Evolutionary conservation across 805 yeast genomes (phyloP), one percentile per base, ranked within the genome.

Genomic region (Yarrowia hollandica): DNA sequence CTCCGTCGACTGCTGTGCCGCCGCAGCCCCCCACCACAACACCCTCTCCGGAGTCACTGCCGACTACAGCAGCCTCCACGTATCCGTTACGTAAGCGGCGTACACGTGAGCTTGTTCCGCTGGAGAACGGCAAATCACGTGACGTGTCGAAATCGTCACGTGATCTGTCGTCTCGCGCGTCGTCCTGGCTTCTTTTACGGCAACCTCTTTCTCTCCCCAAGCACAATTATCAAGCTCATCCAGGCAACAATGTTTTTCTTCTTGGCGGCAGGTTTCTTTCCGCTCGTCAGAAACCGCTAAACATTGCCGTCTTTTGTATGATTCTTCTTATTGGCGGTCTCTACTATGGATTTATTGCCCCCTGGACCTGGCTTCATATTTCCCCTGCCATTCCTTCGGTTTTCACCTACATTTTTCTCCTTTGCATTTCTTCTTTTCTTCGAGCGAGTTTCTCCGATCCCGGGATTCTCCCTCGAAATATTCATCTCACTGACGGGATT

Each of bases 181-280:
- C 25, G 1, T 48, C 55, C 1, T 48, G 55, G 54, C 1, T 44
- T 1, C 11, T 33, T 9, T 22, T 22, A 1, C 10, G 11, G 1
- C 15, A 19, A 2, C 55, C 39, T 11, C 16, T 30, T 1, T 4
- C 11, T 10, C 26, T 33, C 9, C 39, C 55, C 15, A 35, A 33
- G 6, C 38, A 30, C 15, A 48, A 48, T 7, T 48, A 48, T 15
- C 55, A 48, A 21, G 55, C 39, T 15, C 55, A 48, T 22, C 14
- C 12, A 0, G 55, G 55, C 30, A 52, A 52, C 11, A 52, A 52
- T 25, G 37, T 81, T 1, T 87, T 79, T 68, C 71, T 85, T 4
- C 69, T 82, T 50, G 94, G 94, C 12, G 96, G 95, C 0, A 69
- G 90, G 38, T 65, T 84, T 12, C 72, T 84, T 28, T 72, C 79